Evolutionary conservation across 805 yeast species (phyloP), one percentile per base, ranked within the genome.

Genomic region (Sungouiozyma intestinalis): DNA sequence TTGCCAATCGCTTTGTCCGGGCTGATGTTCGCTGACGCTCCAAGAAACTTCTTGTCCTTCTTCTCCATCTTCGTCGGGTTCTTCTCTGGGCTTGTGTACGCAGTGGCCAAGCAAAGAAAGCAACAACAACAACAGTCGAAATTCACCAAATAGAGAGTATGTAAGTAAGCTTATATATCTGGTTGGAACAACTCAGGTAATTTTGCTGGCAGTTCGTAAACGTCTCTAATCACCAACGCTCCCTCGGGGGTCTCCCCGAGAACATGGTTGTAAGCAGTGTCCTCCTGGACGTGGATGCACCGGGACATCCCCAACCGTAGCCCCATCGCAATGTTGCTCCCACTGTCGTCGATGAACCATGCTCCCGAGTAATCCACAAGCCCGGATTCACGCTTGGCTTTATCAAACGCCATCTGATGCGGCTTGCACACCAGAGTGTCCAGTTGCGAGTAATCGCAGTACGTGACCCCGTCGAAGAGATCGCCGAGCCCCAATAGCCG

Each of bases 1-100:
- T 79, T 92, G 57, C 98, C 98, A 61, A 86, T 92, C 59, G 98
- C 98, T 14, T 73, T 92, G 45, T 81, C 95, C 33, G 99, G 99
- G 35, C 76, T 92, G 64, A 60, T 92, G 52, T 90, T 92, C 76
- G 92, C 92, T 59, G 95, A 86, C 58, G 94, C 95, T 44, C 88
- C 95, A 46, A 85, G 83, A 60, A 92, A 94, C 72, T 85, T 92
- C 71, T 79, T 83, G 73, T 83, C 95, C 32, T 81, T 90, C 48
- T 67, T 87, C 33, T 90, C 98, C 38, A 92, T 92, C 61, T 76
- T 85, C 58, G 73, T 90, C 51, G 99, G 99, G 45, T 92, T 92
- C 69, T 69, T 79, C 49, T 94, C 98, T 48, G 99, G 99, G 65
- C 70, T 92, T 53, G 95, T 88, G 41, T 92, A 92, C 65, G 90